Evolutionary conservation across 2,329 filamentous ascomycete genomes (phyloP).

Genomic region (Beauveria sp.): DNA sequence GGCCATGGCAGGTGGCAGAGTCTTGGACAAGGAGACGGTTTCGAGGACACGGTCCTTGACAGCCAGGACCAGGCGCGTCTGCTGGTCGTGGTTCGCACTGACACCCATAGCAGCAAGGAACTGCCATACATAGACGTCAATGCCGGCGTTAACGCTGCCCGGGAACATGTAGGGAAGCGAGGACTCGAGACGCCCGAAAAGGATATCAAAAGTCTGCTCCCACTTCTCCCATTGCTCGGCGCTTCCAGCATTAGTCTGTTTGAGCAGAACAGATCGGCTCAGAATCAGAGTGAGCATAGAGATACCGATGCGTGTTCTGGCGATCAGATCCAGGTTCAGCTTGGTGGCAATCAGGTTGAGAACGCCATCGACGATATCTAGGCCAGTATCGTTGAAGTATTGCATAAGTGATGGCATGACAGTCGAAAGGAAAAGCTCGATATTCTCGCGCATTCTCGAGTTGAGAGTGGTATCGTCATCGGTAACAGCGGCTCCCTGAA

Average conservation of each 20-base stretch:
- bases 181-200: constrained; percentile 84
- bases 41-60: constrained; percentile 98
- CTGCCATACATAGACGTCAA: constrained; percentile 97
- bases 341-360: constrained; percentile 78
- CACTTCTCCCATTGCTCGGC: constrained; percentile 76
- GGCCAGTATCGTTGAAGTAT: constrained; percentile 82
- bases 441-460: constrained; percentile 74
- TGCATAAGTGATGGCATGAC: constrained; percentile 87
- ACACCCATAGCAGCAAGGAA: constrained; percentile 93
- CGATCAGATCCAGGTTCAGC: constrained; percentile 76
- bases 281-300: constrained; percentile 90
- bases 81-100: constrained; percentile 86
- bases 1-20: constrained; percentile 78
- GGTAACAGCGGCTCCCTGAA: constrained; percentile 69
- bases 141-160: constrained; percentile 77
- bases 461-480: constrained; percentile 67
- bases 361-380: constrained; percentile 86
- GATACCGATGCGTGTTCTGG: constrained; percentile 79
- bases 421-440: constrained; percentile 80
- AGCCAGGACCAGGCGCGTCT: constrained; percentile 86
- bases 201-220: constrained; percentile 71
- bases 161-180: constrained; percentile 83
- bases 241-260: constrained; percentile 64
- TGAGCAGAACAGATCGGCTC: constrained; percentile 87
- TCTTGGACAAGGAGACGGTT: constrained; percentile 83